Evolutionary conservation across 805 yeast genomes (phyloP), one percentile per base, ranked within the genome.

Genomic region (Myxozyma udenii): DNA sequence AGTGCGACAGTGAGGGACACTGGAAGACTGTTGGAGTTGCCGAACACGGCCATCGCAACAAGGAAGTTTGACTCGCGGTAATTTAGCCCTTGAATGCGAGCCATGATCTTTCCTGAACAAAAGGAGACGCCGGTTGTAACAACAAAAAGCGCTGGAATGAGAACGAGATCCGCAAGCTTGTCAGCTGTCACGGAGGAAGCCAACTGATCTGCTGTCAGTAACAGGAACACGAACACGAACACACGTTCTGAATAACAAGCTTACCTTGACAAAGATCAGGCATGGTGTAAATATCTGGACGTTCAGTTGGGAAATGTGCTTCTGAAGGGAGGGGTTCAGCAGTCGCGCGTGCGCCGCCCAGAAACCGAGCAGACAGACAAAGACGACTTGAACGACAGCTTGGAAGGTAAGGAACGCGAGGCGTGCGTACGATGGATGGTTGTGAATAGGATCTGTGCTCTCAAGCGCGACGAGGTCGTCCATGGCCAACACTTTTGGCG

Each of bases 271-370:
- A 69, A 91, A 93, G 62, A 91, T 89, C 74, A 91, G 79, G 61
- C 96, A 90, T 5, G 98, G 98, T 19, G 98, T 93, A 74, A 93
- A 91, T 46, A 91, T 72, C 69, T 87, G 91, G 33, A 93, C 97
- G 65, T 91, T 91, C 47, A 91, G 74, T 51, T 77, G 72, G 3
- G 93, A 83, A 19, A 91, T 76, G 39, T 79, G 76, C 65, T 86
- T 87, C 62, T 89, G 95, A n/a, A 85, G 87, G 38, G 75, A 71
- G 50, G 85, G 78, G 48, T 78, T 79, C 41, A 93, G 75, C 37
- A 87, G 69, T 1, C 91, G 89, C 9, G 79, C 66, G 57, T 79
- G 77, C 6, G 96, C 93, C 32, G 95, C 87, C 71, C 86, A 73
- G 65, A 83, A 90, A 12, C 98, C 98, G 14, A 91, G 82, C 33